Percentiles rank a stretch among this genome's conserved stretches.
Evolutionary conservation across 2,329 filamentous ascomycete genomes (phyloP).

Genomic region (Calonectria fujianensis): DNA sequence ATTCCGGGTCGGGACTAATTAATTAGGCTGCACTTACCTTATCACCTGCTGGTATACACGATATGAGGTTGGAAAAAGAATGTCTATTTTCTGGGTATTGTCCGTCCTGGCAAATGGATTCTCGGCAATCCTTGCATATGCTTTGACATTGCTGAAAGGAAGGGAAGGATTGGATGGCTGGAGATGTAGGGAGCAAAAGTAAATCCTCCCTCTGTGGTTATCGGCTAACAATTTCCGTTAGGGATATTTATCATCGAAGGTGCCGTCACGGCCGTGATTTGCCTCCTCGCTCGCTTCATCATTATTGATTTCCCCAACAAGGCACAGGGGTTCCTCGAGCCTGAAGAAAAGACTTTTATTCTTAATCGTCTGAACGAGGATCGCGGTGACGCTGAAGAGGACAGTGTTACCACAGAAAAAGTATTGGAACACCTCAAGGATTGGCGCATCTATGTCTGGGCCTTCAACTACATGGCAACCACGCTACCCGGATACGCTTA

Average conservation of each 20-base stretch:
- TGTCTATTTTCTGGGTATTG: constrained; percentile 31
- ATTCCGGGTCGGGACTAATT: background rate
- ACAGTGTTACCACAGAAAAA: constrained; percentile 2
- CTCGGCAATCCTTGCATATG: constrained; percentile 34
- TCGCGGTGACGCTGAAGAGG: constrained; percentile 38
- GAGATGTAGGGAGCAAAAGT: constrained; percentile 25
- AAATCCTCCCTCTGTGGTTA: background rate
- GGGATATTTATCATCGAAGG: constrained; percentile 43
- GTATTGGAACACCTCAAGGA: constrained; percentile 29
- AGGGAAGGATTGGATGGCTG: constrained; percentile 26
- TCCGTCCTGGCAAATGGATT: constrained; percentile 24
- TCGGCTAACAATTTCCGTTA: background rate
- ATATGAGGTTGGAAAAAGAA: constrained; percentile 28
- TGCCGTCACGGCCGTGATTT: constrained; percentile 29
- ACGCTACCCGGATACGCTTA: constrained; percentile 35
- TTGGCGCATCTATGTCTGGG: constrained; percentile 35
- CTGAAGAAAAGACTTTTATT: constrained; percentile 27
- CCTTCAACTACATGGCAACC: constrained; percentile 37
- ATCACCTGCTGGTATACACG: constrained; percentile 35
- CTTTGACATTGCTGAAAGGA: constrained; percentile 26
- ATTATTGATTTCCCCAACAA: constrained; percentile 40
- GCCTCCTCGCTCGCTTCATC: constrained; percentile 24
- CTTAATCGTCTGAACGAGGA: constrained; percentile 31
- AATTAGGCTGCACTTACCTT: constrained; percentile 27
- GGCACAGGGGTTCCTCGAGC: constrained; percentile 29